phyloP scores from a whole-genome alignment of 164 flowering plant species.

The Macadamia integrifolia region DNA sequence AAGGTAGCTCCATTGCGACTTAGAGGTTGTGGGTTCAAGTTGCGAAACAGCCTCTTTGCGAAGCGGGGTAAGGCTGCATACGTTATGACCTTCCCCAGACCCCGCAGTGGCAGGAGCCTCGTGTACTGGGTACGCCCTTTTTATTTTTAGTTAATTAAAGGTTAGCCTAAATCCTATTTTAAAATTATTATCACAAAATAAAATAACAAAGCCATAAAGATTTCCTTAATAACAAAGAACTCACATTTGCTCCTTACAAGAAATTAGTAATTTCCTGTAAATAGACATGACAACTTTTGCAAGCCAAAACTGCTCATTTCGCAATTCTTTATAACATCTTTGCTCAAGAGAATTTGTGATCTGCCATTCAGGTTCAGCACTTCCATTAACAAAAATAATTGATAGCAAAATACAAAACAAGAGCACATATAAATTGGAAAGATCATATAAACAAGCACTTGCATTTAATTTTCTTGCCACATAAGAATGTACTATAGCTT shows the following conservation, averaged over 20 bases:
- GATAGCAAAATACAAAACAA: constrained; percentile 3
- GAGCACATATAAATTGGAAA: neutral
- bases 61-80: too few species aligned
- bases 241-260: constrained; percentile 87
- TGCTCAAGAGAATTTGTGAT: constrained; percentile 71
- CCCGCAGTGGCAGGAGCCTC: too few species aligned
- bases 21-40: too few species aligned
- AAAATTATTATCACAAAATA: too few species aligned
- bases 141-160: too few species aligned
- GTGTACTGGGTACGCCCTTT: too few species aligned
- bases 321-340: constrained; percentile 78
- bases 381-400: constrained; percentile 7
- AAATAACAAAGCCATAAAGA: neutral
- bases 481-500: neutral
- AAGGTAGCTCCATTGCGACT: too few species aligned
- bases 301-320: constrained; percentile 52
- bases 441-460: neutral
- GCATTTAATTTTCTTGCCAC: neutral
- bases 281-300: constrained; percentile 71
- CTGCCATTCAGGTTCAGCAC: constrained; percentile 32
- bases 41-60: too few species aligned
- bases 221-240: constrained; percentile 18
- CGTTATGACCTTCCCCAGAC: too few species aligned
- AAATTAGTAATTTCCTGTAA: constrained; percentile 55
- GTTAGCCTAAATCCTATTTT: too few species aligned